A percentile compares a stretch with the other conserved stretches of the same genome.
Conservation (phyloP, 202 grass and related monocot genomes). For the Setaria viridis region DNA sequence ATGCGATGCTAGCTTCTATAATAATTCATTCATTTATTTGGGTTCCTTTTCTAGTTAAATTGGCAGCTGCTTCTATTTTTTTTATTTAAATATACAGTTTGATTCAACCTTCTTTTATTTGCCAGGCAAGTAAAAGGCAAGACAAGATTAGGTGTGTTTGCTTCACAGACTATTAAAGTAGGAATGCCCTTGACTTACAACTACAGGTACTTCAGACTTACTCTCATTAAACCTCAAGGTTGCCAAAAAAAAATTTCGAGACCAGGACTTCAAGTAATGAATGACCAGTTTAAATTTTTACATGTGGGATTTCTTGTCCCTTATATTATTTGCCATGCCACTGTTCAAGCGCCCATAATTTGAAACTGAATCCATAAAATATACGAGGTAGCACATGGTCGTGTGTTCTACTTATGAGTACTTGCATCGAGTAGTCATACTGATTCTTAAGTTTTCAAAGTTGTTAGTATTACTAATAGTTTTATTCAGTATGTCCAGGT, state of each 20-base stretch:
- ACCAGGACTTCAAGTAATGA: constrained; percentile 1
- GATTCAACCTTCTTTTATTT: constrained; percentile 29
- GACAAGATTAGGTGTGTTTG: constrained; percentile 77
- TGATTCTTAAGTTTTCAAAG: background rate
- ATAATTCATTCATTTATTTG: background rate
- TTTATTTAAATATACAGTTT: constrained; percentile 4
- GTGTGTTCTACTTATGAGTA: background rate
- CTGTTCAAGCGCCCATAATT: background rate
- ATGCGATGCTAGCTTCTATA: background rate
- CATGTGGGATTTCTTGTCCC: background rate
- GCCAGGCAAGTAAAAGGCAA: constrained; percentile 73
- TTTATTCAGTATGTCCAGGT: background rate
- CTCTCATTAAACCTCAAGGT: background rate
- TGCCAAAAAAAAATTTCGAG: background rate
- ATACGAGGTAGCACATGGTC: background rate
- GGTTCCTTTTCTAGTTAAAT: background rate
- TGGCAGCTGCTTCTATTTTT: background rate
- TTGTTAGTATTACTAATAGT: background rate
- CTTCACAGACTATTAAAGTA: constrained; percentile 58
- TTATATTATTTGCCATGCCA: background rate
- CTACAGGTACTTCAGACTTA: constrained; percentile 66
- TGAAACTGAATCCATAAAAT: background rate
- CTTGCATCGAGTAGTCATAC: background rate
- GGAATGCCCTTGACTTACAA: constrained; percentile 72
- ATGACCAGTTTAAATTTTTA: background rate